Evolutionary conservation across 306 rosid species (phyloP).

Genomic region (Malus orientalis): DNA sequence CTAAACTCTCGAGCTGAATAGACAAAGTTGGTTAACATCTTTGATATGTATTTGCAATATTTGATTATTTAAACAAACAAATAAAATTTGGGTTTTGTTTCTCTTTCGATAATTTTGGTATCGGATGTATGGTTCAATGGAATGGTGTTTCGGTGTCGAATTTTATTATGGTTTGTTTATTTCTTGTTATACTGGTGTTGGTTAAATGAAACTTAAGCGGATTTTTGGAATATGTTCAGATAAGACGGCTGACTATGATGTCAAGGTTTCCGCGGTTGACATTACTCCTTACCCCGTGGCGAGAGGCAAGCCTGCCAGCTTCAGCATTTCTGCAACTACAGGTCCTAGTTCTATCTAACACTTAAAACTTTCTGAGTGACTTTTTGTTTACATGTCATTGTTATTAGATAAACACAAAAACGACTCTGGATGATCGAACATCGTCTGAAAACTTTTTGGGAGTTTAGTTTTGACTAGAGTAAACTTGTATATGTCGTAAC

Average conservation of each 20-base stretch:
- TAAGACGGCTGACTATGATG: conserved; percentile 49
- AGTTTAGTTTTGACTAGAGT: neutral
- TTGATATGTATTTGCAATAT: neutral
- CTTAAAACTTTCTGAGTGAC: neutral
- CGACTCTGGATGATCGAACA: neutral
- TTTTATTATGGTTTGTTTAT: neutral
- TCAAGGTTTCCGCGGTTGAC: conserved; percentile 60
- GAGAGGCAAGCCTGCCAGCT: conserved; percentile 71
- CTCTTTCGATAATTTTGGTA: neutral
- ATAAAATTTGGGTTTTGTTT: neutral
- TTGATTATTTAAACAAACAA: neutral
- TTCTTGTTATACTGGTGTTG: neutral
- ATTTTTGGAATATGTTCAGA: conserved; percentile 31
- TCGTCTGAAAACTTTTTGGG: neutral
- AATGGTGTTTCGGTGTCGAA: neutral
- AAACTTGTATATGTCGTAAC: neutral
- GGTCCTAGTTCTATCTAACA: conserved; percentile 24
- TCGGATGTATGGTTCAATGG: neutral
- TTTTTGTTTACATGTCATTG: neutral
- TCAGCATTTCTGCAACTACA: conserved; percentile 68
- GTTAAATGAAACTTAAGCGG: neutral
- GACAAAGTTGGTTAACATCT: neutral
- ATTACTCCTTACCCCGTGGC: conserved; percentile 66
- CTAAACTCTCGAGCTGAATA: neutral
- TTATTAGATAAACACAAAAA: neutral